These are phyloP conservation scores for Podila clonocystis DNA, from an alignment of 192 early-diverging fungal genomes.

Conservation along the genomic window DNA sequence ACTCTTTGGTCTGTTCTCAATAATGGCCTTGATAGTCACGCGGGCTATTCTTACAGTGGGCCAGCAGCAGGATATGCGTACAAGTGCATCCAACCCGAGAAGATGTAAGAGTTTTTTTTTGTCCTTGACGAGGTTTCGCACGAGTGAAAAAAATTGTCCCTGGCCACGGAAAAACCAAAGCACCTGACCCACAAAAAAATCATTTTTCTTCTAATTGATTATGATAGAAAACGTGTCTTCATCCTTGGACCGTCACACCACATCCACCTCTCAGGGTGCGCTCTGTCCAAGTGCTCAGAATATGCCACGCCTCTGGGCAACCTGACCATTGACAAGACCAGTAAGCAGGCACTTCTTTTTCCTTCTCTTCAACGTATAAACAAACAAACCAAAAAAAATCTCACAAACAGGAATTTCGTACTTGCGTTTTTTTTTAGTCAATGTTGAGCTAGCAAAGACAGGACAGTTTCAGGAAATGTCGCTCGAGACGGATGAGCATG, in stretches of 20 bases:
- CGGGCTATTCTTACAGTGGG: conserved; percentile 91
- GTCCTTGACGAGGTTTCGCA: background rate
- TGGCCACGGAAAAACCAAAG: background rate
- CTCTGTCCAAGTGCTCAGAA: conserved; percentile 72
- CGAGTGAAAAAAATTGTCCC: no score
- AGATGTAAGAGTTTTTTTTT: conserved; percentile 55
- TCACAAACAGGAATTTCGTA: background rate
- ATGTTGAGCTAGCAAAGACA: conserved; percentile 70
- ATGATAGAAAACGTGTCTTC: conserved; percentile 80
- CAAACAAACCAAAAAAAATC: background rate
- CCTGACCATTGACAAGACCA: conserved; percentile 68
- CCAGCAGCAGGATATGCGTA: conserved; percentile 93
- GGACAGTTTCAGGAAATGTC: conserved; percentile 77
- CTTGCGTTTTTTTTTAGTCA: no score
- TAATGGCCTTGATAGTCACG: conserved; percentile 72
- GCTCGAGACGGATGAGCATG: conserved; percentile 81
- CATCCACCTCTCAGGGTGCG: conserved; percentile 82
- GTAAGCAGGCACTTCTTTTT: background rate
- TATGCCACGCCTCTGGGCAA: conserved; percentile 94
- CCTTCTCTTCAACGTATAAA: no score
- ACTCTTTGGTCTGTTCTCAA: background rate
- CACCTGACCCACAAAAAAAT: conserved; percentile 1
- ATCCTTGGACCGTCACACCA: conserved; percentile 96
- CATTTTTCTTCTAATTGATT: background rate
- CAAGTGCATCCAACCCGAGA: conserved; percentile 67